phyloP scores from a whole-genome alignment of 352 stramenopile species.

The Pythium chondricola region DNA sequence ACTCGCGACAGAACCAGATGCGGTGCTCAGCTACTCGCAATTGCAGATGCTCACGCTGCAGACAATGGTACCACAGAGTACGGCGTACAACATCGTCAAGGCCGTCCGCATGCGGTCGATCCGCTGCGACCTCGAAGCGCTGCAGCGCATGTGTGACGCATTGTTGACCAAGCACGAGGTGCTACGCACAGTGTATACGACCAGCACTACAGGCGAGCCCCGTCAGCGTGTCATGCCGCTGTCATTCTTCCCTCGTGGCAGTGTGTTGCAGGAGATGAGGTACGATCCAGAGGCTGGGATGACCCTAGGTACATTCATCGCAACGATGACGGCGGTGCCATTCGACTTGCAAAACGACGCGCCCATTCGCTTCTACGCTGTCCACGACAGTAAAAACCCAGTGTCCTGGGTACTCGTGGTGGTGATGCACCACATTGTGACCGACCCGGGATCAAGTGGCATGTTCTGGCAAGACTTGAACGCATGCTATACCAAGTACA shows the following conservation, averaged over 20 bases:
- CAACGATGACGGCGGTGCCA: slow-evolving; percentile 11
- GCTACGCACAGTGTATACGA: slow-evolving; percentile 36
- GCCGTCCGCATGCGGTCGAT: slow-evolving; percentile 22
- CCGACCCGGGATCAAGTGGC: slow-evolving; percentile 33
- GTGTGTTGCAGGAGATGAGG: background rate
- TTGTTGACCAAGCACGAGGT: slow-evolving; percentile 37
- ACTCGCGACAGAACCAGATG: slow-evolving; percentile 1
- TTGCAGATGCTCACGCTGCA: slow-evolving; percentile 58
- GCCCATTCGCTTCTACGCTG: slow-evolving; percentile 33
- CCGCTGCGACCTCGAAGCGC: slow-evolving; percentile 13
- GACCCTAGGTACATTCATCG: slow-evolving; percentile 20
- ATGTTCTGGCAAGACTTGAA: slow-evolving; percentile 43
- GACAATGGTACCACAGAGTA: slow-evolving; percentile 29
- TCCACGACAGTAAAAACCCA: slow-evolving; percentile 2
- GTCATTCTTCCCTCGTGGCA: slow-evolving; percentile 5
- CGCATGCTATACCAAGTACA: slow-evolving; percentile 16
- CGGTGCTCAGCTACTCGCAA: slow-evolving; percentile 38
- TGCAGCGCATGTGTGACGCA: slow-evolving; percentile 22
- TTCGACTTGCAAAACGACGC: slow-evolving; percentile 33
- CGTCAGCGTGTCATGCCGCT: slow-evolving; percentile 26
- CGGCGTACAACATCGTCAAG: slow-evolving; percentile 44
- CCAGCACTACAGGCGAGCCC: slow-evolving; percentile 21
- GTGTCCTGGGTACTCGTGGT: slow-evolving; percentile 27
- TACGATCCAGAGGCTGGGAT: background rate
- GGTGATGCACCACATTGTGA: slow-evolving; percentile 56